phyloP scores from a whole-genome alignment of 163 green algal genomes.

The Scenedesmus sp. region DNA sequence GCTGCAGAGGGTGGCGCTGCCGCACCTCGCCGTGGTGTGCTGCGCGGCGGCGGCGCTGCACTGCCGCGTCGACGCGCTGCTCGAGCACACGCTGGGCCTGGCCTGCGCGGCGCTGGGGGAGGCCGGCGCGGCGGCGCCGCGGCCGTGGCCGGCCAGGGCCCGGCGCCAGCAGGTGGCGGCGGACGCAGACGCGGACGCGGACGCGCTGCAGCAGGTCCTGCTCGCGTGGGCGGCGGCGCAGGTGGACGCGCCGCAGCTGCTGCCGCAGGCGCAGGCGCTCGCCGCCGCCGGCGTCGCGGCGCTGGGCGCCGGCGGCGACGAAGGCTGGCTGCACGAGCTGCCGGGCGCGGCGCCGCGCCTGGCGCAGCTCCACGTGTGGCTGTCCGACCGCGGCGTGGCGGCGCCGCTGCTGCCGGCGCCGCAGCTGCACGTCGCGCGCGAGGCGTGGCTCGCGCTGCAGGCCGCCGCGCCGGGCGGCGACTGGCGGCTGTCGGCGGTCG shows the following conservation, averaged over 20 bases:
- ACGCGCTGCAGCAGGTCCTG: too few relatives aligned
- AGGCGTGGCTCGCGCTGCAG: slow-evolving; percentile 15
- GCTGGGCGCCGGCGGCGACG: too few relatives aligned
- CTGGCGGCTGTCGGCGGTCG: background rate
- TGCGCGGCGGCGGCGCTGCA: slow-evolving; percentile 19
- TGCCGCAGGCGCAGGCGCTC: background rate
- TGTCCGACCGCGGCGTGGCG: slow-evolving; percentile 17
- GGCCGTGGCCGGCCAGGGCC: too few relatives aligned
- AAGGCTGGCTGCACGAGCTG: too few relatives aligned
- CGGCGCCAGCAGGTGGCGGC: too few relatives aligned
- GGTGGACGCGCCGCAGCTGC: too few relatives aligned
- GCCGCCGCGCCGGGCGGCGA: background rate
- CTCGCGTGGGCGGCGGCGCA: too few relatives aligned
- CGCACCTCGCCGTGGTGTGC: background rate
- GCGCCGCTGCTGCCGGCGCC: slow-evolving; percentile 5
- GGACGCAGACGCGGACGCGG: too few relatives aligned
- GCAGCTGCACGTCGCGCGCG: background rate
- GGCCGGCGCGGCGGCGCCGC: too few relatives aligned
- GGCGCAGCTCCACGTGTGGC: slow-evolving; percentile 39
- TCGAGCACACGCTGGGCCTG: background rate
- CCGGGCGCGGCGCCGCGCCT: slow-evolving; percentile 4
- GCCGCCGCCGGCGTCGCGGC: background rate
- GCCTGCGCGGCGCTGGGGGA: too few relatives aligned
- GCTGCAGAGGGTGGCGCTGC: slow-evolving; percentile 13
- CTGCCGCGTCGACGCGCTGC: slow-evolving; percentile 16